phyloP scores from a whole-genome alignment of 2,329 filamentous ascomycete species.

The Monosporascus sp. region DNA sequence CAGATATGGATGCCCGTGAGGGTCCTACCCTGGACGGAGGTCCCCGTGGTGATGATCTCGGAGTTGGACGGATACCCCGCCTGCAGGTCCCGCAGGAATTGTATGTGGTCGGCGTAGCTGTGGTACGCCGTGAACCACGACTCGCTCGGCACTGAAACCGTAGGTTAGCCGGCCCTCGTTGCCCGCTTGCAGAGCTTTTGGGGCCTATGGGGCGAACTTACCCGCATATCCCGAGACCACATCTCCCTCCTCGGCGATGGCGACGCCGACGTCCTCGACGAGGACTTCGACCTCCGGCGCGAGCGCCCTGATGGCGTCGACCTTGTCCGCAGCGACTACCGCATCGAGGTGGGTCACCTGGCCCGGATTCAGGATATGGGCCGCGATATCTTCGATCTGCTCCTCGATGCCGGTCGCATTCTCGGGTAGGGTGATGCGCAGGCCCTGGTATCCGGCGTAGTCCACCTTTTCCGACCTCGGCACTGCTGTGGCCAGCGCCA shows the following conservation, averaged over 20 bases:
- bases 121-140: conserved; percentile 53
- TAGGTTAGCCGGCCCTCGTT: not conserved
- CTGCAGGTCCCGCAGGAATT: conserved; percentile 42
- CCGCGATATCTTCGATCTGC: not conserved
- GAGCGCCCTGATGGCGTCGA: not conserved
- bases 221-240: conserved; percentile 22
- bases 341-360: not conserved
- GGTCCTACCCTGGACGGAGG: conserved; percentile 38
- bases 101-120: conserved; percentile 45
- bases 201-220: conserved; percentile 4
- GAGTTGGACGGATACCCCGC: conserved; percentile 40
- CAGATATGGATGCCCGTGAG: conserved; percentile 59
- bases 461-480: not conserved
- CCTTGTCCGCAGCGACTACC: not conserved
- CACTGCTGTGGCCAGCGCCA: not conserved
- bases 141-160: conserved; percentile 23
- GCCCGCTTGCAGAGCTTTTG: not conserved
- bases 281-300: not conserved
- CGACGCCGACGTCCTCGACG: conserved; percentile 24
- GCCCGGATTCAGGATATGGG: not conserved
- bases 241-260: conserved; percentile 27
- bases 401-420: not conserved
- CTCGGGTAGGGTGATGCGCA: not conserved
- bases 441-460: not conserved
- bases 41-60: conserved; percentile 43